Conservation (phyloP, 495 filamentous ascomycete genomes). For the Xylaria castorea region DNA sequence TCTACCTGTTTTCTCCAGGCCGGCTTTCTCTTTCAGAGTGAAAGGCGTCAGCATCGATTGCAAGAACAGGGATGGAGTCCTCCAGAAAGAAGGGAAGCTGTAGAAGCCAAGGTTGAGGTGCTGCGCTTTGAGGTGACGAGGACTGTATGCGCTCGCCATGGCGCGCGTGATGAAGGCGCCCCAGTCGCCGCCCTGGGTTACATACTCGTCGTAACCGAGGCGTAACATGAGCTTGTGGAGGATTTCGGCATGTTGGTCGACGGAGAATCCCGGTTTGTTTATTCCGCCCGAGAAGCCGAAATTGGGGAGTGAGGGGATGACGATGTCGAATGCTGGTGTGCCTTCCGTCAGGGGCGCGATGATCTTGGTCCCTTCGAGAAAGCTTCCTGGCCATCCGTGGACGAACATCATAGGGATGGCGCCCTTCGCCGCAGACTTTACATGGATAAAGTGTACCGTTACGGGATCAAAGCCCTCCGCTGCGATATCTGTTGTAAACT, state of each 20-base stretch:
- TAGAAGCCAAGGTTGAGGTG: slow-evolving; percentile 66
- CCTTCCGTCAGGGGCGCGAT: slow-evolving; percentile 61
- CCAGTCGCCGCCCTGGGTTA: slow-evolving; percentile 73
- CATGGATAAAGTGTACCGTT: slow-evolving; percentile 57
- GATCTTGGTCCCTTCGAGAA: slow-evolving; percentile 70
- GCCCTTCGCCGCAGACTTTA: slow-evolving; percentile 45
- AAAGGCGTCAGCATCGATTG: slow-evolving; percentile 45
- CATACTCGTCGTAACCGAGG: slow-evolving; percentile 68
- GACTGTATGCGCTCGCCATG: slow-evolving; percentile 57
- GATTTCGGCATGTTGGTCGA: slow-evolving; percentile 64
- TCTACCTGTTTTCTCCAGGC: too few relatives aligned
- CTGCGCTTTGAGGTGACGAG: slow-evolving; percentile 61
- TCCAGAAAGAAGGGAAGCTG: slow-evolving; percentile 36
- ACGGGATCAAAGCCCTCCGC: slow-evolving; percentile 48
- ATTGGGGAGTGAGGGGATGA: slow-evolving; percentile 71
- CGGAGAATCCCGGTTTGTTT: slow-evolving; percentile 59
- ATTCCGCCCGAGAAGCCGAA: slow-evolving; percentile 65
- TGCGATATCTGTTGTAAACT: slow-evolving; percentile 54
- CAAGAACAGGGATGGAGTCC: slow-evolving; percentile 47
- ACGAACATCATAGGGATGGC: slow-evolving; percentile 62
- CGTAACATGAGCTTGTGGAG: slow-evolving; percentile 67
- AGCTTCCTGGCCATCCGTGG: slow-evolving; percentile 69
- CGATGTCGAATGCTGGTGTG: slow-evolving; percentile 65
- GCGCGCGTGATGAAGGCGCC: slow-evolving; percentile 66
- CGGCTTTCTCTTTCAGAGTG: slow-evolving; percentile 47